Conservation (phyloP, 1,284 basidiomycete genomes). For the Melampsora americana region DNA sequence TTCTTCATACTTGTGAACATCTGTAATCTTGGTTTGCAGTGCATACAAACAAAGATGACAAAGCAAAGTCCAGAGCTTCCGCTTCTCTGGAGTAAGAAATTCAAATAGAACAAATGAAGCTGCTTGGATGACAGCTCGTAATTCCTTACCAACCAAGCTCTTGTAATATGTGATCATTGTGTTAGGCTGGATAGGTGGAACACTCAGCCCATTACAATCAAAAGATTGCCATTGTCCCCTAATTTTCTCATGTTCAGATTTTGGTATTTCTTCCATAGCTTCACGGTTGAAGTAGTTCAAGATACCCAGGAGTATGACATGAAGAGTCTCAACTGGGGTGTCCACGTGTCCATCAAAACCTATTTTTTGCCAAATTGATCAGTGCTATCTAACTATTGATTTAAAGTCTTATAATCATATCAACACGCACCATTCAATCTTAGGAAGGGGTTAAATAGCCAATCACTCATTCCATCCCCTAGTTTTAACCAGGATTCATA, state of each 20-base stretch:
- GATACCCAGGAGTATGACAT: conserved; percentile 55
- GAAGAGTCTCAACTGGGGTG: conserved; percentile 56
- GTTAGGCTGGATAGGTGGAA: conserved; percentile 48
- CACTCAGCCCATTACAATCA: conserved; percentile 50
- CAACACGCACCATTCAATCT: conserved; percentile 5
- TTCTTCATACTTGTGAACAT: conserved; percentile 53
- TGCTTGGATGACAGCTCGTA: conserved; percentile 54
- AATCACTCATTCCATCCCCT: background rate
- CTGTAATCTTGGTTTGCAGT: conserved; percentile 53
- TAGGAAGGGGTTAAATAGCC: conserved; percentile 15
- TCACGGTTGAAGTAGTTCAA: conserved; percentile 57
- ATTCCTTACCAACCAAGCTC: conserved; percentile 55
- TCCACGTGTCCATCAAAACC: conserved; percentile 54
- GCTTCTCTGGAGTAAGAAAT: conserved; percentile 47
- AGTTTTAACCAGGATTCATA: too few relatives aligned
- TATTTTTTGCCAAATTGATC: conserved; percentile 37
- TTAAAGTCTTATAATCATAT: background rate
- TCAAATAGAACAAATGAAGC: conserved; percentile 56
- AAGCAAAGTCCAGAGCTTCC: conserved; percentile 53
- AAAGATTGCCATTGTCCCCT: conserved; percentile 50
- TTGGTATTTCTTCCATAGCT: conserved; percentile 48
- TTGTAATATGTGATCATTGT: conserved; percentile 53
- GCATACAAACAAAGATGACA: conserved; percentile 53
- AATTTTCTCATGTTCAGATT: conserved; percentile 46
- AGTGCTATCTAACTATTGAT: background rate